Conservation (phyloP, 1,284 basidiomycete species). For the Rhodotorula sp. region DNA sequence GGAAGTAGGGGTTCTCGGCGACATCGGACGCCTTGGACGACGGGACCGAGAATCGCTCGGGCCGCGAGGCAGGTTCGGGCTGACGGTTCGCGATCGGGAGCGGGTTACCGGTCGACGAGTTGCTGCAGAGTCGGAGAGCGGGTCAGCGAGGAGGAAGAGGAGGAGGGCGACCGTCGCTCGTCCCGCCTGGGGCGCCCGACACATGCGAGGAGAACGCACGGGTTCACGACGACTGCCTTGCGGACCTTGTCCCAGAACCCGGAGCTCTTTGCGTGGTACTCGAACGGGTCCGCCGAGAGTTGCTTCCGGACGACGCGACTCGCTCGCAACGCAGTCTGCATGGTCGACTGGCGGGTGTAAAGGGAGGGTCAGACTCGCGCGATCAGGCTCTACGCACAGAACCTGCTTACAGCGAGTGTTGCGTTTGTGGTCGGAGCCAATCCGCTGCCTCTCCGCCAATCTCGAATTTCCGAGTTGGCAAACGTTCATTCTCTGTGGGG, state of each 20-base stretch:
- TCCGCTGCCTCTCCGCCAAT: too few species aligned
- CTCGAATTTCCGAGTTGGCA: too few species aligned
- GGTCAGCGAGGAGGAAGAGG: not conserved
- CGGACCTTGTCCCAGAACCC: slow-evolving; percentile 22
- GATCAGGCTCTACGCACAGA: too few species aligned
- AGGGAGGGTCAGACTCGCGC: too few species aligned
- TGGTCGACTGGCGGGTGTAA: not conserved
- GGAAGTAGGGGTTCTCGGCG: slow-evolving; percentile 40
- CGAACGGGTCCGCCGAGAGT: slow-evolving; percentile 18
- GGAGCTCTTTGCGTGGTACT: slow-evolving; percentile 22
- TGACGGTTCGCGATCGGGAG: slow-evolving; percentile 25
- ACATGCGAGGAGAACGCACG: slow-evolving; percentile 8
- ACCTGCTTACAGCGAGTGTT: too few species aligned
- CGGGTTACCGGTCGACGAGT: slow-evolving; percentile 34
- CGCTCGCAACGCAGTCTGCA: slow-evolving; percentile 3
- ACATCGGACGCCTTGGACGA: slow-evolving; percentile 40
- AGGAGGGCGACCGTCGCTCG: too few species aligned
- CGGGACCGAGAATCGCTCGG: slow-evolving; percentile 39
- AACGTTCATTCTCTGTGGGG: too few species aligned
- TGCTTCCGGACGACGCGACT: slow-evolving; percentile 16
- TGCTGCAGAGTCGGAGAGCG: slow-evolving; percentile 7
- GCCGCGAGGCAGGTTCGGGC: slow-evolving; percentile 40
- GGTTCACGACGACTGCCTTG: slow-evolving; percentile 38
- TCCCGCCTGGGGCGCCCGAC: too few species aligned
- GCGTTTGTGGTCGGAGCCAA: too few species aligned